These are phyloP conservation scores for Stephania yunnanensis DNA, from an alignment of 164 flowering plant species.

Conservation along the genomic window DNA sequence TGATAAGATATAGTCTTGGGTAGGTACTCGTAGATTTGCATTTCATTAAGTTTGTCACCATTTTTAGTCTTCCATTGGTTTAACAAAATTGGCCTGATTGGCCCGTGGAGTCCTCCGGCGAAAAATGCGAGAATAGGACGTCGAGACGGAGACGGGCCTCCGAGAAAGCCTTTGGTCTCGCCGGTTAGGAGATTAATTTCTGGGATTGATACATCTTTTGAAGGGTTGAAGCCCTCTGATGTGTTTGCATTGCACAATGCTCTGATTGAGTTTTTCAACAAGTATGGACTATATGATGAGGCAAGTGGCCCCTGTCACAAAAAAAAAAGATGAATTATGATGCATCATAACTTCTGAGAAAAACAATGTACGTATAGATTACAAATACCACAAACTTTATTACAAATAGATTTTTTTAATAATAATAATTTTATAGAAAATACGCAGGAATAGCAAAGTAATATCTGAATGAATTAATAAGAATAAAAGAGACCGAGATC, in stretches of 20 bases:
- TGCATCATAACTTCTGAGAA: not conserved
- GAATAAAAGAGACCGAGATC: too few species aligned
- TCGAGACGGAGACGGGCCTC: not conserved
- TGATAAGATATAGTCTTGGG: not conserved
- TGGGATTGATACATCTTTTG: constrained; percentile 6
- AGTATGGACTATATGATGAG: not conserved
- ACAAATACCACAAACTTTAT: not conserved
- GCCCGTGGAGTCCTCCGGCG: constrained; percentile 2
- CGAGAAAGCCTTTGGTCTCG: not conserved
- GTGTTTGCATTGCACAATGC: constrained; percentile 10
- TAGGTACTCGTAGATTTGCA: not conserved
- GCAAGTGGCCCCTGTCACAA: not conserved
- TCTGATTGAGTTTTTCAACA: constrained; percentile 2
- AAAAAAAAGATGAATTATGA: too few species aligned
- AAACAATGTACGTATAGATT: not conserved
- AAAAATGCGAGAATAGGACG: not conserved
- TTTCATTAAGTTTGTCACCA: not conserved
- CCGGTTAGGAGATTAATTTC: constrained; percentile 1
- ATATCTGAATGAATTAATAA: too few species aligned
- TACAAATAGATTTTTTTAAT: too few species aligned
- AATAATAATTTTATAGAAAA: too few species aligned
- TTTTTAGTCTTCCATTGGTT: constrained; percentile 5
- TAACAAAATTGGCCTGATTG: constrained; percentile 1
- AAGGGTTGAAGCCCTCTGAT: constrained; percentile 5
- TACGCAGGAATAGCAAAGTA: too few species aligned